Conservation (phyloP, 225 moss, liverwort and hornwort genomes). For the Pseudisothecium myosuroides region DNA sequence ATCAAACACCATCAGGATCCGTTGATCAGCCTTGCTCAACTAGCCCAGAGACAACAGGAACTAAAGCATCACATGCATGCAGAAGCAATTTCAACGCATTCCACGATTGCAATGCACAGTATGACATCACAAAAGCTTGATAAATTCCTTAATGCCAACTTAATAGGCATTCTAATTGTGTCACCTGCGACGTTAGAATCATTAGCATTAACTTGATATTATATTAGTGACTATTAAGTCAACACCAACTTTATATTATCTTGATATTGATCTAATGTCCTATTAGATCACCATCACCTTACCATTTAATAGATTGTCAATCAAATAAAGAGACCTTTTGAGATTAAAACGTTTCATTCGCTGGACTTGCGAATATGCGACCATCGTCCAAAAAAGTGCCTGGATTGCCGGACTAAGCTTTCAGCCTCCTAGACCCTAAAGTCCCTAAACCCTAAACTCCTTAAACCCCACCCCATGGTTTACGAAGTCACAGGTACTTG, state of each 20-base stretch:
- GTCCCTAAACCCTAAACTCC: background rate
- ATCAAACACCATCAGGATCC: slow-evolving; percentile 13
- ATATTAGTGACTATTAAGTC: background rate
- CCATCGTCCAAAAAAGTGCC: background rate
- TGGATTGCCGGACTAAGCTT: background rate
- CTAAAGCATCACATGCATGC: slow-evolving; percentile 1
- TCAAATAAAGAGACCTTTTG: background rate
- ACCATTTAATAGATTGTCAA: background rate
- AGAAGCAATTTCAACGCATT: background rate
- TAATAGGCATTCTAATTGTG: background rate
- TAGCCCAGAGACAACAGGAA: slow-evolving; percentile 4
- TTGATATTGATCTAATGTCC: background rate
- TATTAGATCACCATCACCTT: background rate
- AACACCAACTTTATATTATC: background rate
- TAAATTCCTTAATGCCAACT: background rate
- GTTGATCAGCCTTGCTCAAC: slow-evolving; percentile 31
- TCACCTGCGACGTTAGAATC: background rate
- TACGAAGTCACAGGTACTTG: background rate
- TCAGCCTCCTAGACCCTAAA: background rate
- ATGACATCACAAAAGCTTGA: background rate
- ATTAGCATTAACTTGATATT: background rate
- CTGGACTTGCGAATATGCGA: background rate
- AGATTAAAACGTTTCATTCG: background rate
- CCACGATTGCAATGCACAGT: background rate
- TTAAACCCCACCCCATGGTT: background rate